phyloP scores from a whole-genome alignment of 2,329 filamentous ascomycete species.

The Botrytis fabae region DNA sequence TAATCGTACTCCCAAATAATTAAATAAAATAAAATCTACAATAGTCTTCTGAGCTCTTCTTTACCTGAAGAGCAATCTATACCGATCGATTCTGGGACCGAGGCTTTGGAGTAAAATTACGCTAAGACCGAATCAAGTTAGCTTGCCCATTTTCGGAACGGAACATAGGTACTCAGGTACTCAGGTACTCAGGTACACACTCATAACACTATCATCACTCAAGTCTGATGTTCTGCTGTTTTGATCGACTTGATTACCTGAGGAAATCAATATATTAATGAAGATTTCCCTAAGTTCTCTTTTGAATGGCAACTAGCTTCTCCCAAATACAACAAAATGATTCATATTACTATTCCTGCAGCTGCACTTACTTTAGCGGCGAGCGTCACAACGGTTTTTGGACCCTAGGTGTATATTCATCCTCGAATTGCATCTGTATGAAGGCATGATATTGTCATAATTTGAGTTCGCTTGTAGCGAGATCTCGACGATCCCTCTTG shows the following conservation, averaged over 20 bases:
- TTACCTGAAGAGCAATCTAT: background rate
- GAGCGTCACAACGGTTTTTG: background rate
- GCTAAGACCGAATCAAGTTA: background rate
- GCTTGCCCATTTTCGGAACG: background rate
- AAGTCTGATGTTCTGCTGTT: background rate
- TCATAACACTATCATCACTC: background rate
- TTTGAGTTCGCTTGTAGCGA: too few relatives aligned
- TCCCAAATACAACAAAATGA: background rate
- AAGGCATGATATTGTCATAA: background rate
- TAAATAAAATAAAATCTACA: background rate
- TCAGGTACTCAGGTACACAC: background rate
- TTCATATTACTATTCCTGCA: background rate
- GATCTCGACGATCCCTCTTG: background rate
- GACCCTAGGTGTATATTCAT: too few relatives aligned
- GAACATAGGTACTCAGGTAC: background rate
- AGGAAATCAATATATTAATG: background rate
- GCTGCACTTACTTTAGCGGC: background rate
- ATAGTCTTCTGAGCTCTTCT: background rate
- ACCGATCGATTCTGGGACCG: slow-evolving; percentile 2
- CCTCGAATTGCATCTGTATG: background rate
- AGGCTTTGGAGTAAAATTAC: background rate
- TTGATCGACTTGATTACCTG: background rate
- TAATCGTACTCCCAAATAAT: background rate
- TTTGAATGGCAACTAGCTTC: background rate
- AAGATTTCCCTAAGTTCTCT: too few relatives aligned